Conservation (phyloP, 441 rosid species). For the Pelargonium fulgidum region DNA sequence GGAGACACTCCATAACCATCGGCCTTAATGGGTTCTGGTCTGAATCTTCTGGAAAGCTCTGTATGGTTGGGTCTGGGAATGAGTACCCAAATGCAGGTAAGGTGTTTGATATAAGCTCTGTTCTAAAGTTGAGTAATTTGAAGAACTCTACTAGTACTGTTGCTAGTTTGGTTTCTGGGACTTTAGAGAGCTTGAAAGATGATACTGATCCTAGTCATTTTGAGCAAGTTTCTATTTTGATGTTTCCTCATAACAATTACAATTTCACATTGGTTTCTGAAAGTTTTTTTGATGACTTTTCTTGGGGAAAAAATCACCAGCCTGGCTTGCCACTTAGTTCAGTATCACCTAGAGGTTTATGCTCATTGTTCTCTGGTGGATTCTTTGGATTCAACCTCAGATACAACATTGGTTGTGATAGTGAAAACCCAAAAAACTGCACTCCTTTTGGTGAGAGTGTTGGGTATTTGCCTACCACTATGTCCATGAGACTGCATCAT, state of each 20-base stretch:
- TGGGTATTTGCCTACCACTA: slow-evolving; percentile 18
- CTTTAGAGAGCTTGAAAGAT: too few species aligned
- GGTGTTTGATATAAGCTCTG: too few species aligned
- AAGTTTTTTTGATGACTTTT: background rate
- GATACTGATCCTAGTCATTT: too few species aligned
- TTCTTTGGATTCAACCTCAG: slow-evolving; percentile 18
- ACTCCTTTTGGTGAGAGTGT: slow-evolving; percentile 17
- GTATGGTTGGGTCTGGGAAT: too few species aligned
- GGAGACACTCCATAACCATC: too few species aligned
- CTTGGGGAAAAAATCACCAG: slow-evolving; percentile 11
- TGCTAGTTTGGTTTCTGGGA: too few species aligned
- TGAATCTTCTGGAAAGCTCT: too few species aligned
- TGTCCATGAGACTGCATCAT: slow-evolving; percentile 14
- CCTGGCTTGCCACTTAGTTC: slow-evolving; percentile 15
- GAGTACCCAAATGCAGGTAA: too few species aligned
- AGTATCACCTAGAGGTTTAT: slow-evolving; percentile 18
- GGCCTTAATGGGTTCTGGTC: too few species aligned
- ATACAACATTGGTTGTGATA: slow-evolving; percentile 23
- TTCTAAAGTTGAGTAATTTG: too few species aligned
- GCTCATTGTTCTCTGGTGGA: slow-evolving; percentile 15
- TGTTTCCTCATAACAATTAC: slow-evolving; percentile 14
- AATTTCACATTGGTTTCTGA: slow-evolving; percentile 18
- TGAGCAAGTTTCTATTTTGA: too few species aligned
- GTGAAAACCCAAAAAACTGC: slow-evolving; percentile 22
- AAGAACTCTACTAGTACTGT: too few species aligned